Percentiles rank a stretch among this genome's conserved stretches.
Evolutionary conservation across 2,329 filamentous ascomycete genomes (phyloP).

Genomic region (Fusarium chlamydosporum): DNA sequence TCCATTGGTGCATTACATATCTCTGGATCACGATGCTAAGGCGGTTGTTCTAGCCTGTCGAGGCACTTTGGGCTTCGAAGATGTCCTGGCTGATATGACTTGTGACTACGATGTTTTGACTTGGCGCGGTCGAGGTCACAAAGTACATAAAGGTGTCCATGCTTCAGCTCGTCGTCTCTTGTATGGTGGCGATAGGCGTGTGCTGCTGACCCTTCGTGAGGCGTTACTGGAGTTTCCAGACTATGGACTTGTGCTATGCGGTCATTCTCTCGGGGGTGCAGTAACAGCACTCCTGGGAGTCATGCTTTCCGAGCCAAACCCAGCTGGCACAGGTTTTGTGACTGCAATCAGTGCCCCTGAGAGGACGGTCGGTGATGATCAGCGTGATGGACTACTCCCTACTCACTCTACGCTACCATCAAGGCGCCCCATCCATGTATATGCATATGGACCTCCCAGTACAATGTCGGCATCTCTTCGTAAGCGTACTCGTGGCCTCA

Average conservation of each 20-base stretch:
- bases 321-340: conserved; percentile 70
- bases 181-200: conserved; percentile 75
- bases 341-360: conserved; percentile 68
- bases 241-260: conserved; percentile 78
- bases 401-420: conserved; percentile 70
- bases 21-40: conserved; percentile 78
- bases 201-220: conserved; percentile 75
- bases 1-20: conserved; percentile 80
- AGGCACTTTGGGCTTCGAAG: conserved; percentile 80
- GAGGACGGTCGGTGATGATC: conserved; percentile 56
- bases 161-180: conserved; percentile 77
- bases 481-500: conserved; percentile 77
- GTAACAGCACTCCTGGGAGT: conserved; percentile 79
- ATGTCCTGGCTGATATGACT: conserved; percentile 80
- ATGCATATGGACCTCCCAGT: conserved; percentile 81
- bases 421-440: conserved; percentile 81
- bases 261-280: conserved; percentile 77
- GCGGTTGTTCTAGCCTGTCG: conserved; percentile 80
- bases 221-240: conserved; percentile 76
- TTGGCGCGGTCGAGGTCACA: conserved; percentile 75
- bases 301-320: conserved; percentile 76
- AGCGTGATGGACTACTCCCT: conserved; percentile 47
- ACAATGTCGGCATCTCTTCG: conserved; percentile 79
- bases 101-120: conserved; percentile 77
- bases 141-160: conserved; percentile 81